Percentiles rank a stretch among this genome's conserved stretches.
Evolutionary conservation across 495 filamentous ascomycete species (phyloP).

Genomic region (Tuber microsphaerosporum): DNA sequence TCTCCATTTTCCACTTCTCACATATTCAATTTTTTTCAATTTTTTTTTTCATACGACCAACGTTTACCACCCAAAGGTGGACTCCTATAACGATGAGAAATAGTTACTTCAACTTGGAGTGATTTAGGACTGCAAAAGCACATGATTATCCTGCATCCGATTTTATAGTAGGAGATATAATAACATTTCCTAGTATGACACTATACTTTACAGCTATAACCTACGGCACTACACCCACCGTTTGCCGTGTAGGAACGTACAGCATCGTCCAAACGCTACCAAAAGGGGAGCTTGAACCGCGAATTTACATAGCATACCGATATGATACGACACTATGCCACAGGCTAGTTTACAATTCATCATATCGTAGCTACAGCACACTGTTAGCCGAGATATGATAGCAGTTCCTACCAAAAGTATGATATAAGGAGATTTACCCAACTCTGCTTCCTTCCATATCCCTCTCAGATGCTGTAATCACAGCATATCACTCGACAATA

Average conservation of each 20-base stretch:
- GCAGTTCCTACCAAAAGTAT: neutral
- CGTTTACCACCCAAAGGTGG: fast-evolving
- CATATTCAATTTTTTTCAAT: neutral
- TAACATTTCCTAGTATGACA: neutral
- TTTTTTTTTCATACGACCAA: neutral
- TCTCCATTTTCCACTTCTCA: neutral
- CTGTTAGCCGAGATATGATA: neutral
- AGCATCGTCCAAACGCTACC: neutral
- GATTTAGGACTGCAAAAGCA: neutral
- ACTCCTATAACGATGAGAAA: neutral
- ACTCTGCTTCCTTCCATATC: neutral
- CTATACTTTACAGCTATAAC: neutral
- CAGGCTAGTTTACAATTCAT: neutral
- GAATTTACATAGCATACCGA: neutral
- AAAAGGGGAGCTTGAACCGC: neutral
- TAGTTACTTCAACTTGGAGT: neutral
- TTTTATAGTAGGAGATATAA: neutral
- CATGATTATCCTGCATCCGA: neutral
- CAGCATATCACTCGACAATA: neutral
- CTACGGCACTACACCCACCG: neutral
- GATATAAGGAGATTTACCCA: neutral
- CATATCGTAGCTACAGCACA: neutral
- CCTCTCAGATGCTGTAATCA: neutral
- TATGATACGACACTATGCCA: neutral
- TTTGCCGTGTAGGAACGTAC: neutral